Base-by-base conservation (phyloP, 2,329 filamentous ascomycete genomes). In the Phialemoniopsis sp. region DNA sequence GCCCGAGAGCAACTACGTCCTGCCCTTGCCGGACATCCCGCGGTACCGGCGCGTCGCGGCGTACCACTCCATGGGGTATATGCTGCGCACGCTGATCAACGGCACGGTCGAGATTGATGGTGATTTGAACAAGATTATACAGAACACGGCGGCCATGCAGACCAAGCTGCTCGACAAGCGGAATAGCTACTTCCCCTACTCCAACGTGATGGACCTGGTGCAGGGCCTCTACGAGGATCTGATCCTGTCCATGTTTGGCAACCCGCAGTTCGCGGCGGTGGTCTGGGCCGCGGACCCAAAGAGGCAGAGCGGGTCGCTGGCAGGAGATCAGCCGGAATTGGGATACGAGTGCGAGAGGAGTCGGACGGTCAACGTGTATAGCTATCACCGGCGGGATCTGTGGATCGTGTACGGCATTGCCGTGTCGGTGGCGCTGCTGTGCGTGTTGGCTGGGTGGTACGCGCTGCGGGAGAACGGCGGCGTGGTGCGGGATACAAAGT, bases 161-260 rank as follows among this genome's bases (percentile, higher is more conserved):
- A 72, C 68, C 2, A 57, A 58, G n/a, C 54, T 74, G 2, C 54
- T 72, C 14, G 52, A 65, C 46, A 54, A 44, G 16, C 33, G 46
- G 3, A 57, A 47, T 6, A 57, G 60, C 30, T 61, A 54, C 39
- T 55, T 64, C 17, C 50, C 59, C 3, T 46, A 47, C 10, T 30
- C 50, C 2, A 45, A 63, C 29, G 44, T 67, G 5, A 35, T 41
- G 13, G n/a, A 45, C 1, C 39, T 46, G 8, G 44, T 67, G 18
- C 54, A 59, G 35, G 43, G 38, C 4, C 50, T 64, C 16, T 65
- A 66, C 48, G 54, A 66, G 35, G 58, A 65, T 40, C 57, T 66
- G 26, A 48, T 64, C 9, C 42, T 66, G 10, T 59, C 60, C 1
- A 46, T 66, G 7, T 53, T 66, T 21, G 57, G 55, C 7, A 53